phyloP scores from a whole-genome alignment of 768 basidiomycete genomes.

The Leccinum rimulosum region DNA sequence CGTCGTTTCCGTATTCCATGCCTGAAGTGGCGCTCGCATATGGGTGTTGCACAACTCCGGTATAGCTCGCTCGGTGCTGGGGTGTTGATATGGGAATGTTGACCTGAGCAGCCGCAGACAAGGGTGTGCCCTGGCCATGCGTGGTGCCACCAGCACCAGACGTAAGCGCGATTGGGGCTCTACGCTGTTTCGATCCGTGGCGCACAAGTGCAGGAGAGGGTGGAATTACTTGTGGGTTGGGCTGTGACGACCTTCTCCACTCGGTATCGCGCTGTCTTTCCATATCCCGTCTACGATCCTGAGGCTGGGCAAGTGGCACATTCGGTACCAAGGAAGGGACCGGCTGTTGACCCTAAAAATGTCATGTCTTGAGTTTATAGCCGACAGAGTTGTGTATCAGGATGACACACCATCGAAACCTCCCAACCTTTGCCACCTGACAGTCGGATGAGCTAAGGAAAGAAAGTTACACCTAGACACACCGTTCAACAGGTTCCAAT shows the following conservation, averaged over 20 bases:
- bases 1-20: constrained; percentile 62
- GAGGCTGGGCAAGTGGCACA: constrained; percentile 43
- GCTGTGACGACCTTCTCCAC: constrained; percentile 61
- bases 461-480: constrained; percentile 12
- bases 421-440: constrained; percentile 95
- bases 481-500: constrained; percentile 95
- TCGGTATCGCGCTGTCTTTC: constrained; percentile 54
- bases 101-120: constrained; percentile 72
- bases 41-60: constrained; percentile 53
- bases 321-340: constrained; percentile 65
- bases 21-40: constrained; percentile 64
- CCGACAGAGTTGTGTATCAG: background rate
- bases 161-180: constrained; percentile 56
- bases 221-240: constrained; percentile 53
- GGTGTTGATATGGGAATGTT: constrained; percentile 63
- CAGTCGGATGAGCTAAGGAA: constrained; percentile 7
- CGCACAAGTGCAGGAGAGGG: constrained; percentile 80
- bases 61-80: constrained; percentile 45
- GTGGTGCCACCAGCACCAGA: constrained; percentile 47
- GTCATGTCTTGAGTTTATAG: constrained; percentile 9
- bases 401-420: constrained; percentile 59
- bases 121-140: constrained; percentile 58
- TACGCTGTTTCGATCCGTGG: constrained; percentile 69
- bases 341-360: constrained; percentile 56
- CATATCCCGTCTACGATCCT: constrained; percentile 59